Percentiles rank a stretch among this genome's conserved stretches.
phyloP scores from a whole-genome alignment of 2,329 filamentous ascomycete genomes.

The Cladosporium sp. region DNA sequence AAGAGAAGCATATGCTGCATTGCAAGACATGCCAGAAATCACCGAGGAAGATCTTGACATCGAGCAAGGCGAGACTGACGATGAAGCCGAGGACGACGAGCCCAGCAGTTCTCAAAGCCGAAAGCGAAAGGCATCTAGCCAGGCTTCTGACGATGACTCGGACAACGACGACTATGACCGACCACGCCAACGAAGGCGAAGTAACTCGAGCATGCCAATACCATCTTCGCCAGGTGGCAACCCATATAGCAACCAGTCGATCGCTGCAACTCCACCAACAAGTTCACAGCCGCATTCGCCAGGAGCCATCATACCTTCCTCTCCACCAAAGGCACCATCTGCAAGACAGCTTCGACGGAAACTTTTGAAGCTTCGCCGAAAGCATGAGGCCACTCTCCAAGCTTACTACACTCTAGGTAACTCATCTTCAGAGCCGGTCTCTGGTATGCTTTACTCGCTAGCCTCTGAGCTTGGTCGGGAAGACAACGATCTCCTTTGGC shows the following conservation, averaged over 20 bases:
- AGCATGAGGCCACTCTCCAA: conserved; percentile 74
- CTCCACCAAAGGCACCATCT: conserved; percentile 65
- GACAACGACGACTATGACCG: conserved; percentile 69
- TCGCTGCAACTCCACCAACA: conserved; percentile 41
- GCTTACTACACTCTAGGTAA: conserved; percentile 85
- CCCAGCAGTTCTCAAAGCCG: conserved; percentile 51
- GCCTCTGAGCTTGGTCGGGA: conserved; percentile 93
- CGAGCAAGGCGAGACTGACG: conserved; percentile 59
- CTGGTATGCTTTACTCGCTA: conserved; percentile 89
- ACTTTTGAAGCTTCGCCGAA: conserved; percentile 71
- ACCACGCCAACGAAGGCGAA: conserved; percentile 77
- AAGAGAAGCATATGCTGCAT: conserved; percentile 78
- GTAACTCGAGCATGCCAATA: conserved; percentile 77
- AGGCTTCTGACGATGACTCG: conserved; percentile 66
- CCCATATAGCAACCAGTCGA: conserved; percentile 30
- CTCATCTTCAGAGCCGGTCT: conserved; percentile 92
- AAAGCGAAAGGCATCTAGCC: conserved; percentile 75
- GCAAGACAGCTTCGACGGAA: conserved; percentile 71
- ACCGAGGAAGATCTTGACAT: conserved; percentile 71
- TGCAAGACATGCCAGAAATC: conserved; percentile 87
- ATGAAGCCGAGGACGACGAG: conserved; percentile 53
- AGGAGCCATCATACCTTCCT: conserved; percentile 48
- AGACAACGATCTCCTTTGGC: conserved; percentile 94
- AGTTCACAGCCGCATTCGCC: conserved; percentile 47
- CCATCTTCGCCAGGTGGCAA: conserved; percentile 61